Base-by-base conservation (phyloP, 306 rosid genomes). In the Cucumis hystrix region DNA sequence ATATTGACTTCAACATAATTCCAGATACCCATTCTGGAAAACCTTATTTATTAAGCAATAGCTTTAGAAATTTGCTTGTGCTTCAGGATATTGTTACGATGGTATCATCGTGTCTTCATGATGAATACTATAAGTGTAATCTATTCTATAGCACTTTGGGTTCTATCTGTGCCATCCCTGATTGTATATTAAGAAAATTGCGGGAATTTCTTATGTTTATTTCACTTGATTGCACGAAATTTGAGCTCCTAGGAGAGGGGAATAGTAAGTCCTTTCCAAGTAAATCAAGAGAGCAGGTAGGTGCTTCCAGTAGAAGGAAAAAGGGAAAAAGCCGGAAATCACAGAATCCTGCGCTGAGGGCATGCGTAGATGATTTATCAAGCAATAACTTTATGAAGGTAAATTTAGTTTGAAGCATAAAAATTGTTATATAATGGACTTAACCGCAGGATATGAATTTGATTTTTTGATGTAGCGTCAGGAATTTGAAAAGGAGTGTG, bases 191-290 rank as follows among this genome's bases (percentile, higher is more conserved):
- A 47, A 86, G 98, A 85, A 89, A 88, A 86, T 57, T 93, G 80
- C 89, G 97, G 83, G 97, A 91, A 72, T 82, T 89, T 82, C 90
- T 93, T 82, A 93, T 88, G 97, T 95, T 85, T 80, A 86, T 90
- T 79, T 93, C 91, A 69, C 98, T 91, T 87, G 97, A 88, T 74
- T 93, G 83, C 87, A 93, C 97, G 63, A 90, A 91, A 89, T 89
- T 82, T 82, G 98, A 93, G 86, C 93, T 93, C 71, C 54, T 91
- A 79, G 88, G 87, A 61, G 96, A 85, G 78, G 90, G 77, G 75
- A 83, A 51, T 82, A 81, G 83, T 74, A 87, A 82, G 68, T 77
- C 89, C 73, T 80, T 89, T 73, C 79, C 87, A 75, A 76, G 82
- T 83, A 93, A 88, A 86, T 63, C 88, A 79, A 93, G 89, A 73